These are phyloP conservation scores for Fusarium marasasianum DNA, from an alignment of 2,329 filamentous ascomycete species.

Conservation along the genomic window DNA sequence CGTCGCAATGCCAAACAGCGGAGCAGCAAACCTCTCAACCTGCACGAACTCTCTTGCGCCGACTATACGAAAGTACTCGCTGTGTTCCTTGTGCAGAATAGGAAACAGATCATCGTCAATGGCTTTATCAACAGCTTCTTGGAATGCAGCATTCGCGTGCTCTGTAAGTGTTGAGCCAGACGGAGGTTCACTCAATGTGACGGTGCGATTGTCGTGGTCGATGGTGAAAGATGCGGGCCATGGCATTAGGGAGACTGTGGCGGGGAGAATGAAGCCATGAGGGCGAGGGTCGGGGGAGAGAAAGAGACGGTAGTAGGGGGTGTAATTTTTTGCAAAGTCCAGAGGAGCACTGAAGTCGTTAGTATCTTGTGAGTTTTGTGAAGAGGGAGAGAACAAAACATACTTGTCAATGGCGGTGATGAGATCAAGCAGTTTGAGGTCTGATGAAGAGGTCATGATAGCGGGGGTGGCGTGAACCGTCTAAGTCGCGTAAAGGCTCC, in stretches of 20 bases:
- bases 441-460: constrained; percentile 20
- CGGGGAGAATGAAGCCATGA: constrained; percentile 61
- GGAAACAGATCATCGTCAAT: constrained; percentile 51
- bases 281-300: constrained; percentile 56
- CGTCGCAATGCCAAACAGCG: constrained; percentile 73
- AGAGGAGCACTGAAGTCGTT: constrained; percentile 55
- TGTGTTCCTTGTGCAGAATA: constrained; percentile 50
- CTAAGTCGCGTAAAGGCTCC: neutral
- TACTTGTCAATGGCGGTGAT: constrained; percentile 56
- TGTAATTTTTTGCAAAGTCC: constrained; percentile 50
- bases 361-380: neutral
- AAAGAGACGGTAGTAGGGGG: constrained; percentile 56
- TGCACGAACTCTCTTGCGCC: constrained; percentile 50
- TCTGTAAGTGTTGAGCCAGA: constrained; percentile 35
- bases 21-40: constrained; percentile 69
- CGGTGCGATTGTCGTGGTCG: constrained; percentile 43
- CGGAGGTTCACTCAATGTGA: constrained; percentile 46
- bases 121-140: constrained; percentile 51
- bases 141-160: constrained; percentile 52
- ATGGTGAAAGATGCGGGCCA: constrained; percentile 55
- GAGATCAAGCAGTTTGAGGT: constrained; percentile 49
- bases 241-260: constrained; percentile 57
- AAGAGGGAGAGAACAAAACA: constrained; percentile 29
- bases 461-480: neutral
- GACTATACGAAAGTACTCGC: constrained; percentile 54